These are phyloP conservation scores for Populus deltoides DNA, from an alignment of 345 rosid genomes.

Conservation along the genomic window DNA sequence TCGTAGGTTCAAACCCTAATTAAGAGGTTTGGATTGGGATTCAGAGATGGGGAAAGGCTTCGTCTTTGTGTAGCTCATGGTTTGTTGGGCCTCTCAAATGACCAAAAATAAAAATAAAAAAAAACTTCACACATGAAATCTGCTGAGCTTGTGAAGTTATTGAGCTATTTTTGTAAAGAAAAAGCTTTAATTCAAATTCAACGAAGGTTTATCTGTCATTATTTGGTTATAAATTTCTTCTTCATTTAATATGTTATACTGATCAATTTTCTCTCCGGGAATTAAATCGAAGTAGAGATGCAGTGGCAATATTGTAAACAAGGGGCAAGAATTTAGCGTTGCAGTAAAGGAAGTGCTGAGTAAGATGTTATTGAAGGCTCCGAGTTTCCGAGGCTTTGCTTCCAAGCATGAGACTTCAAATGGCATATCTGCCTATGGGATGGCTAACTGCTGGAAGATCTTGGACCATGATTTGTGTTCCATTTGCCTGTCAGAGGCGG, in stretches of 20 bases:
- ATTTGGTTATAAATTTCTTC: no score
- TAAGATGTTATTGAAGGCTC: slow-evolving; percentile 22
- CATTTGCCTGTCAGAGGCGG: slow-evolving; percentile 38
- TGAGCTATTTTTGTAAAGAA: no score
- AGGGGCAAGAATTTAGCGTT: slow-evolving; percentile 13
- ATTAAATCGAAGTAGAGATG: slow-evolving; percentile 35
- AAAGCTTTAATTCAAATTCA: no score
- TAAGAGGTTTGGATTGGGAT: no score
- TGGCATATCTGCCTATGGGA: slow-evolving; percentile 30
- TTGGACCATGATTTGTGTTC: slow-evolving; percentile 33
- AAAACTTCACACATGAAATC: no score
- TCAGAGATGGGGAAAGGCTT: no score
- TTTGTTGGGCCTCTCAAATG: no score
- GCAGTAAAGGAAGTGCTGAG: slow-evolving; percentile 27
- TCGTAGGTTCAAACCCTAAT: no score
- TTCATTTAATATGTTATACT: not conserved
- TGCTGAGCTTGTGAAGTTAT: no score
- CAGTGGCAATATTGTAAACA: slow-evolving; percentile 10
- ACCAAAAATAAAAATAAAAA: no score
- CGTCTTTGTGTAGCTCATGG: no score
- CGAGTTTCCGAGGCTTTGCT: slow-evolving; percentile 32
- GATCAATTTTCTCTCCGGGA: not conserved
- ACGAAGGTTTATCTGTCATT: no score
- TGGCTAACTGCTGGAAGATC: slow-evolving; percentile 46
- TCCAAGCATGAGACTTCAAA: not conserved